phyloP scores from a whole-genome alignment of 2,329 filamentous ascomycete species.

The Ascochyta koolunga region DNA sequence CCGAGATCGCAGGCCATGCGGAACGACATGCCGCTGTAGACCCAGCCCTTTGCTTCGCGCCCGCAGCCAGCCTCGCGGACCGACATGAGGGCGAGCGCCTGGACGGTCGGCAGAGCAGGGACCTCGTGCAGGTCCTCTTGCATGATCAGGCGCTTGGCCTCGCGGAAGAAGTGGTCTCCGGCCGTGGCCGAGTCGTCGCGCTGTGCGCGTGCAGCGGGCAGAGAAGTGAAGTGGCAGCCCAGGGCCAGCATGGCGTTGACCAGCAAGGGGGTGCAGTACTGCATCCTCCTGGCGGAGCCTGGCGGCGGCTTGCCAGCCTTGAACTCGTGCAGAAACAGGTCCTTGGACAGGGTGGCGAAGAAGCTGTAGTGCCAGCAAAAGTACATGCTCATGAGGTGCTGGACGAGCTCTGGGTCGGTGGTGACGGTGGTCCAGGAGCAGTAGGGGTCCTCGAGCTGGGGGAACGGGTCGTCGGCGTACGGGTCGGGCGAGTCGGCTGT shows the following conservation, averaged over 20 bases:
- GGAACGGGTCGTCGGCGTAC: constrained; percentile 53
- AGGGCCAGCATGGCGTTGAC: constrained; percentile 94
- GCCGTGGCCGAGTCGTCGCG: constrained; percentile 81
- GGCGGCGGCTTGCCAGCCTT: constrained; percentile 68
- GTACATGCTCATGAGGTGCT: constrained; percentile 94
- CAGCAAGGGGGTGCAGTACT: constrained; percentile 86
- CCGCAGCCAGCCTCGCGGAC: constrained; percentile 94
- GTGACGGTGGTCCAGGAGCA: constrained; percentile 90
- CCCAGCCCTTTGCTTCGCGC: constrained; percentile 94
- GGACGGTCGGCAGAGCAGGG: constrained; percentile 85
- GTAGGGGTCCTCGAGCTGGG: constrained; percentile 69
- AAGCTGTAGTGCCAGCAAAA: constrained; percentile 98
- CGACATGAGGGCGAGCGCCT: constrained; percentile 93
- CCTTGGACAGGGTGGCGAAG: constrained; percentile 88
- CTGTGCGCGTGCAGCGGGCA: constrained; percentile 72
- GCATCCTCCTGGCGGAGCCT: constrained; percentile 58
- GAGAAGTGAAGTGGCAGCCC: constrained; percentile 89
- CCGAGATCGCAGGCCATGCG: constrained; percentile 96
- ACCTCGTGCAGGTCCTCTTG: constrained; percentile 94
- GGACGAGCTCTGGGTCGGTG: constrained; percentile 75
- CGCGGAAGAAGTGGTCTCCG: constrained; percentile 93
- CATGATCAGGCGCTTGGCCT: constrained; percentile 86
- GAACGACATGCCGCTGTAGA: constrained; percentile 98
- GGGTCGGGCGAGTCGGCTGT: constrained; percentile 36
- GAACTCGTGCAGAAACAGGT: constrained; percentile 86